Percentiles rank a stretch among this genome's conserved stretches.
phyloP scores from a whole-genome alignment of 805 yeast species.

The Peterozyma toletana region DNA sequence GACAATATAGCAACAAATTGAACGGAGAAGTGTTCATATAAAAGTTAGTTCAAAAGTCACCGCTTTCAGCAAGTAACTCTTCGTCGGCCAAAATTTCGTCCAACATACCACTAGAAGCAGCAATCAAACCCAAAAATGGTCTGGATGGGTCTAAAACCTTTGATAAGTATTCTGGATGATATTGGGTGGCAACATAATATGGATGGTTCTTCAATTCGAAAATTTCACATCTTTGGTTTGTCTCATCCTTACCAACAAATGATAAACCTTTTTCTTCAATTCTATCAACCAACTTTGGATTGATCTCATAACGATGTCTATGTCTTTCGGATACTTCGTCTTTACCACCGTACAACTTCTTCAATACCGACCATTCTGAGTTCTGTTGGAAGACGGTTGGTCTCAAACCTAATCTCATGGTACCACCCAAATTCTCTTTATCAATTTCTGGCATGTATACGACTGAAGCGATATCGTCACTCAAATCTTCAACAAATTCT shows the following conservation, averaged over 20 bases:
- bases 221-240: constrained; percentile 88
- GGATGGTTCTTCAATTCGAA: constrained; percentile 83
- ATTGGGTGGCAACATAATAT: constrained; percentile 91
- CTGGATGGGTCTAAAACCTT: constrained; percentile 94
- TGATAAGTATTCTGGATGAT: constrained; percentile 96
- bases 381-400: constrained; percentile 72
- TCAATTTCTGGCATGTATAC: constrained; percentile 99
- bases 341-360: constrained; percentile 70
- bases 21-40: too few relatives aligned
- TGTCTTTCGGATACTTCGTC: constrained; percentile 83
- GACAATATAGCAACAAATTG: too few relatives aligned
- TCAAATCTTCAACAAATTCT: constrained; percentile 66
- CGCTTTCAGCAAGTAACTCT: constrained; percentile 20
- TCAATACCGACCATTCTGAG: constrained; percentile 62
- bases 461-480: constrained; percentile 65
- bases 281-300: constrained; percentile 67
- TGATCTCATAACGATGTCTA: constrained; percentile 96
- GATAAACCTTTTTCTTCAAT: constrained; percentile 75
- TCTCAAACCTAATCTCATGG: constrained; percentile 96
- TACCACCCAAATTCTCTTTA: constrained; percentile 93
- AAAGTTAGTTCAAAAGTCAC: constrained; percentile 19
- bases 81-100: constrained; percentile 48
- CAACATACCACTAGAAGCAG: constrained; percentile 84
- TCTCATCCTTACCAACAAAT: constrained; percentile 92
- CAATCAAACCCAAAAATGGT: constrained; percentile 93